A percentile compares a stretch with the other conserved stretches of the same genome.
Evolutionary conservation across 345 rosid genomes (phyloP).

Genomic region (Eucalyptus globulus): DNA sequence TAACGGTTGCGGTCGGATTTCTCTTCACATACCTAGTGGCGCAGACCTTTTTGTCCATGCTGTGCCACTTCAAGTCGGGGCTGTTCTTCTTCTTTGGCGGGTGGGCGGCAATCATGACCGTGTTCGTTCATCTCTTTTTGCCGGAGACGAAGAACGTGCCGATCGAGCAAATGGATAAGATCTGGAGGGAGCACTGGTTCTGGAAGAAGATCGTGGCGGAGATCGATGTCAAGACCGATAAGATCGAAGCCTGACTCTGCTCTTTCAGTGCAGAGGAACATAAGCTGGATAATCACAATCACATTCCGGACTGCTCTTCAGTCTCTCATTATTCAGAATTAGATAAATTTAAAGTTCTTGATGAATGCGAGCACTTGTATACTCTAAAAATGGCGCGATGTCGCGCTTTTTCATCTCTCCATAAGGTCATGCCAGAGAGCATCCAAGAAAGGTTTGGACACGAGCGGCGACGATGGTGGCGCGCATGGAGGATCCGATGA

Average conservation of each 20-base stretch:
- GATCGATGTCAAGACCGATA: not conserved
- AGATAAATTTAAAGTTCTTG: not conserved
- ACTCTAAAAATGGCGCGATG: not conserved
- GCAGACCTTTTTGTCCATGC: conserved; percentile 20
- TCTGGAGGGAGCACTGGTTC: conserved; percentile 34
- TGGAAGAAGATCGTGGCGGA: conserved; percentile 4
- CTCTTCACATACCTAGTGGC: conserved; percentile 25
- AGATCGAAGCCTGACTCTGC: not conserved
- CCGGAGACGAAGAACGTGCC: conserved; percentile 33
- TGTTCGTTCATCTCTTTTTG: conserved; percentile 13
- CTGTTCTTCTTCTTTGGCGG: conserved; percentile 35
- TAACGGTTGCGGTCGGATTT: conserved; percentile 18
- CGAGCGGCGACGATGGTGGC: not conserved
- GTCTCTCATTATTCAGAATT: not conserved
- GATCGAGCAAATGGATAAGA: conserved; percentile 26
- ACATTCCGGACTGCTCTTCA: not conserved
- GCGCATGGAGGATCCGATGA: not conserved
- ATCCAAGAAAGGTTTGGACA: not conserved
- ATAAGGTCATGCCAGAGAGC: not conserved
- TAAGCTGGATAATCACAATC: not conserved
- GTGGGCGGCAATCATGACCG: conserved; percentile 30
- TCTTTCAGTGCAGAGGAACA: not conserved
- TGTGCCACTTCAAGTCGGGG: conserved; percentile 27
- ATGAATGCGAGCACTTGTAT: not conserved
- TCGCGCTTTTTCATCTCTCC: not conserved